A percentile compares a stretch with the other conserved stretches of the same genome.
Conservation (phyloP, 148 eudicot genomes). For the Fallopia convolvulus region DNA sequence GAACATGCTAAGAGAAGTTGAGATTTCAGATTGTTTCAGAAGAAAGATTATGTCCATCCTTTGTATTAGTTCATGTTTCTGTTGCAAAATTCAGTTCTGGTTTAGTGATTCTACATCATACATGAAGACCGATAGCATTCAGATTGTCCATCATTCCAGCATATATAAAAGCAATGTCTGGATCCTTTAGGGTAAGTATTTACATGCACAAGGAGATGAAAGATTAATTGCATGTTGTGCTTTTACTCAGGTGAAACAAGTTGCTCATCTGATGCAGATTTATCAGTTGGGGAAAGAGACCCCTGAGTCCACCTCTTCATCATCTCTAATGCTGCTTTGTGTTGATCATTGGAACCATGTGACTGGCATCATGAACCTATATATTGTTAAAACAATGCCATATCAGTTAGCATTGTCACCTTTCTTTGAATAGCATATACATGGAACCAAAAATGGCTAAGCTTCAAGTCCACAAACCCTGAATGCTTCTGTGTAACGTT, state of each 20-base stretch:
- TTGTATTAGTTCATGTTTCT: too few relatives aligned
- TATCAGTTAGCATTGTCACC: too few relatives aligned
- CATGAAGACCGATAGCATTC: background rate
- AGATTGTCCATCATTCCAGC: background rate
- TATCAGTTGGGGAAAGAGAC: conserved; percentile 14
- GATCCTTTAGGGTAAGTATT: background rate
- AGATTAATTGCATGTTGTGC: background rate
- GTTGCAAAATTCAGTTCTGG: too few relatives aligned
- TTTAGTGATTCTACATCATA: background rate
- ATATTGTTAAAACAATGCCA: background rate
- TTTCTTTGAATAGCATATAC: too few relatives aligned
- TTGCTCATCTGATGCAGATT: background rate
- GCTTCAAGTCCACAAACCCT: too few relatives aligned
- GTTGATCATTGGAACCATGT: conserved; percentile 99
- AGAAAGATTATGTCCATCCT: too few relatives aligned
- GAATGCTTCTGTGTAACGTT: too few relatives aligned
- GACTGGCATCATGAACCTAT: conserved; percentile 90
- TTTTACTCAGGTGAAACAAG: conserved; percentile 8
- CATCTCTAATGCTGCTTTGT: conserved; percentile 75
- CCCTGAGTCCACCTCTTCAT: conserved; percentile 64
- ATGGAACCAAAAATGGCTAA: background rate
- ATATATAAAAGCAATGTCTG: background rate
- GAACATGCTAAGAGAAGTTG: too few relatives aligned
- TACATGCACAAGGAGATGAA: background rate
- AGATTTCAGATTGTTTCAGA: too few relatives aligned